A percentile compares a stretch with the other conserved stretches of the same genome.
Conservation (phyloP, 1,284 basidiomycete genomes). For the Trametes pubescens region DNA sequence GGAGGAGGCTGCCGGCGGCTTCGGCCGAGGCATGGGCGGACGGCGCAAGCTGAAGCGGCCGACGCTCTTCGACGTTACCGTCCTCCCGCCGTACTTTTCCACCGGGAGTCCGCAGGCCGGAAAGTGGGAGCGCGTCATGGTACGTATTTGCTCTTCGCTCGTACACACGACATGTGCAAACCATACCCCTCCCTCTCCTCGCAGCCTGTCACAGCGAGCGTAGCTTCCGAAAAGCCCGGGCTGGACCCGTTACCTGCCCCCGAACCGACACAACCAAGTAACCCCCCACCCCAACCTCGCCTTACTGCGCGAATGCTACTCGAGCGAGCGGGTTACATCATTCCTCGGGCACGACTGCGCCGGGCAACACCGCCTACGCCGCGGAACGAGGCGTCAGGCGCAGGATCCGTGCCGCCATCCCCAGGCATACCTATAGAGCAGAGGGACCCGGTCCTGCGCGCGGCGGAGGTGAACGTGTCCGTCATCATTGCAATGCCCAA, state of each 20-base stretch:
- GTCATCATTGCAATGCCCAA: conserved; percentile 73
- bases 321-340: conserved; percentile 23
- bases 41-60: conserved; percentile 56
- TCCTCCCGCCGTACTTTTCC: conserved; percentile 30
- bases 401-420: conserved; percentile 1
- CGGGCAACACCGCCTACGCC: conserved; percentile 33
- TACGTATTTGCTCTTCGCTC: conserved; percentile 37
- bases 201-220: conserved; percentile 37
- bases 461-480: conserved; percentile 54
- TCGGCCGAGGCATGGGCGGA: conserved; percentile 20
- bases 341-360: conserved; percentile 27
- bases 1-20: conserved; percentile 45
- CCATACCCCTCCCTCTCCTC: neutral
- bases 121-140: conserved; percentile 60
- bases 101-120: conserved; percentile 38
- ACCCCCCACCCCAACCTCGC: conserved; percentile 10
- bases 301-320: conserved; percentile 15
- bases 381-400: neutral
- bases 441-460: conserved; percentile 28
- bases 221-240: conserved; percentile 26
- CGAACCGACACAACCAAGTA: conserved; percentile 13
- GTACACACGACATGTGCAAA: neutral
- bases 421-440: conserved; percentile 24
- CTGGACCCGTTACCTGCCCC: conserved; percentile 11
- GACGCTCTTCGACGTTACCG: conserved; percentile 59